A percentile compares a stretch with the other conserved stretches of the same genome.
Evolutionary conservation across 352 stramenopile species (phyloP).

Genomic region (Globisporangium lucens): DNA sequence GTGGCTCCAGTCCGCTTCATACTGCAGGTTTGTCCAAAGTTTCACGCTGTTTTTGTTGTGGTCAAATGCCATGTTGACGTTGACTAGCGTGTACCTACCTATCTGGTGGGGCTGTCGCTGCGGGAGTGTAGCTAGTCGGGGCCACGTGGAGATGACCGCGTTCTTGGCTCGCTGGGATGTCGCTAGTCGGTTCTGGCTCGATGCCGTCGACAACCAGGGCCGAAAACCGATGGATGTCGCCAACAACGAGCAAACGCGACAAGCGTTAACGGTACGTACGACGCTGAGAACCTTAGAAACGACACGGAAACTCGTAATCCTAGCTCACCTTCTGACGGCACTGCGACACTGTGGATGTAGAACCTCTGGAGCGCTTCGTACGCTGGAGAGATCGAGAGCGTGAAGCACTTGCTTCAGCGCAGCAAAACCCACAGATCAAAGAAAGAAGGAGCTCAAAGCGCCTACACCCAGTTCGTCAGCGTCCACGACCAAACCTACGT

Average conservation of each 20-base stretch:
- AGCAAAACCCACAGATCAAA: neutral
- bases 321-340: too few relatives aligned
- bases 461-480: conserved; percentile 10
- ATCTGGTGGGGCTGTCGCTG: neutral
- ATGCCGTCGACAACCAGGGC: conserved; percentile 30
- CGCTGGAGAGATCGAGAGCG: conserved; percentile 27
- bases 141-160: conserved; percentile 24
- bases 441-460: neutral
- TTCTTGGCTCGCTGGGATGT: conserved; percentile 58
- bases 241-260: conserved; percentile 22
- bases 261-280: conserved; percentile 30
- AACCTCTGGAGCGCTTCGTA: conserved; percentile 42
- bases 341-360: conserved; percentile 13
- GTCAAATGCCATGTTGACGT: neutral
- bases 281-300: neutral
- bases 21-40: conserved; percentile 26
- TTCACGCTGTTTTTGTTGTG: neutral
- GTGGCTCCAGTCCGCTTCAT: conserved; percentile 42
- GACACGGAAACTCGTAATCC: too few relatives aligned
- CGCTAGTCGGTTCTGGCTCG: conserved; percentile 26
- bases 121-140: conserved; percentile 21
- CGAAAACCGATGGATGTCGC: conserved; percentile 36
- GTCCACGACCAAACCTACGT: conserved; percentile 30
- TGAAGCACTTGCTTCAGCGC: conserved; percentile 23
- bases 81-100: neutral